These are phyloP conservation scores for Catunica adiposa DNA, from an alignment of 2,329 filamentous ascomycete genomes.

Conservation along the genomic window DNA sequence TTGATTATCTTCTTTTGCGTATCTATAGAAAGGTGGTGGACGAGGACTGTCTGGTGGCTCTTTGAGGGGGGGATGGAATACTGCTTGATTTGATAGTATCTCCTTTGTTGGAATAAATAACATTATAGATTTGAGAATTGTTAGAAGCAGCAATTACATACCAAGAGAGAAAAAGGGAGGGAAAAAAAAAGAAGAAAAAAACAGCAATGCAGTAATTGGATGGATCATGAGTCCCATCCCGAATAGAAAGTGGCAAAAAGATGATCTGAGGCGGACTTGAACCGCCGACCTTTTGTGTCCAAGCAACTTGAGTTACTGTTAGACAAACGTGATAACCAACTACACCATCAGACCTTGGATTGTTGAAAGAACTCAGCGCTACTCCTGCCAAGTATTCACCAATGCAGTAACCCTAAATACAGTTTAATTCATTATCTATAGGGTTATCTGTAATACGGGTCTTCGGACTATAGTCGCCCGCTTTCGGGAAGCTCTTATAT, in stretches of 20 bases:
- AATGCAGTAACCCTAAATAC: too few species aligned
- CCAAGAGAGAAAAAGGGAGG: too few species aligned
- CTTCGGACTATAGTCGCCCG: too few species aligned
- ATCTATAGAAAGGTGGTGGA: too few species aligned
- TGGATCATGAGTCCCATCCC: too few species aligned
- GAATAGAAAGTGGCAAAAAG: too few species aligned
- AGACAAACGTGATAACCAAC: conserved; percentile 12
- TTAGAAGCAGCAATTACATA: background rate
- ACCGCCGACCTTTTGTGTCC: conserved; percentile 13
- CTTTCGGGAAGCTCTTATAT: too few species aligned
- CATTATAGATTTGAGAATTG: background rate
- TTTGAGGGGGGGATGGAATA: conserved; percentile 17
- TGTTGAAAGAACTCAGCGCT: background rate
- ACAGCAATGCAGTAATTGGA: background rate
- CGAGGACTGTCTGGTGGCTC: conserved; percentile 25
- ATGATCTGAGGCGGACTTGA: conserved; percentile 12
- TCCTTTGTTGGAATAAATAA: background rate
- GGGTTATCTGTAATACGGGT: too few species aligned
- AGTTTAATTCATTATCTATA: too few species aligned
- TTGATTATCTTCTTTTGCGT: conserved; percentile 30
- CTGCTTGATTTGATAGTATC: background rate
- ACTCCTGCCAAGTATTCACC: too few species aligned
- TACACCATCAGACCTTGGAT: conserved; percentile 6
- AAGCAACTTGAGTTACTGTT: conserved; percentile 9
- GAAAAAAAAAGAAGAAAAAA: background rate